These are phyloP conservation scores for Xylariaceae sp. DNA, from an alignment of 2,329 filamentous ascomycete genomes.

Conservation along the genomic window DNA sequence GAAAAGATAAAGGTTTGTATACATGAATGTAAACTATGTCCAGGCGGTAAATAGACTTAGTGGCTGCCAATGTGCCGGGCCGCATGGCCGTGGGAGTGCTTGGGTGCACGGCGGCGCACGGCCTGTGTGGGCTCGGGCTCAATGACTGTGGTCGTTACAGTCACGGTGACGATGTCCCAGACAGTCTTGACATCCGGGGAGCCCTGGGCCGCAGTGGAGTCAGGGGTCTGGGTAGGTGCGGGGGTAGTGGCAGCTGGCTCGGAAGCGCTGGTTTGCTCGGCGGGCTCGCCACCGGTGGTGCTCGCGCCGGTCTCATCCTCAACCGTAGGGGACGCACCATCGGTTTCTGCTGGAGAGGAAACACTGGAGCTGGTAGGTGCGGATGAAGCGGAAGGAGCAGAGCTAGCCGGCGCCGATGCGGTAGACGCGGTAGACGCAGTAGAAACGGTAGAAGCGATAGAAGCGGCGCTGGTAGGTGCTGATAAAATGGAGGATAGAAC, in stretches of 20 bases:
- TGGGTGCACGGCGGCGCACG: constrained; percentile 21
- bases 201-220: constrained; percentile 18
- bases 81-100: constrained; percentile 23
- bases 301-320: too few species aligned
- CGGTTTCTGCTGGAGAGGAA: neutral
- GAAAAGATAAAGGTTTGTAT: too few species aligned
- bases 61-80: constrained; percentile 22
- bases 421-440: too few species aligned
- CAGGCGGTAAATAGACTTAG: neutral
- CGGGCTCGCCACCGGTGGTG: too few species aligned
- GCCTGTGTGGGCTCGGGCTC: constrained; percentile 21
- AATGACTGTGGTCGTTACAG: constrained; percentile 26
- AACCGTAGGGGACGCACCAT: too few species aligned
- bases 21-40: neutral
- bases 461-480: too few species aligned
- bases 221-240: constrained; percentile 24
- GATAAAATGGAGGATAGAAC: too few species aligned
- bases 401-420: neutral
- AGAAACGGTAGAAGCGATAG: too few species aligned
- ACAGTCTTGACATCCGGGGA: constrained; percentile 37
- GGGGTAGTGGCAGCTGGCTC: neutral
- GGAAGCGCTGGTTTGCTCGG: too few species aligned
- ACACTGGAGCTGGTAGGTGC: neutral
- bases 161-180: constrained; percentile 46
- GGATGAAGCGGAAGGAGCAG: neutral